Evolutionary conservation across 2,329 filamentous ascomycete genomes (phyloP).

Genomic region (Leptographium wingfieldii): DNA sequence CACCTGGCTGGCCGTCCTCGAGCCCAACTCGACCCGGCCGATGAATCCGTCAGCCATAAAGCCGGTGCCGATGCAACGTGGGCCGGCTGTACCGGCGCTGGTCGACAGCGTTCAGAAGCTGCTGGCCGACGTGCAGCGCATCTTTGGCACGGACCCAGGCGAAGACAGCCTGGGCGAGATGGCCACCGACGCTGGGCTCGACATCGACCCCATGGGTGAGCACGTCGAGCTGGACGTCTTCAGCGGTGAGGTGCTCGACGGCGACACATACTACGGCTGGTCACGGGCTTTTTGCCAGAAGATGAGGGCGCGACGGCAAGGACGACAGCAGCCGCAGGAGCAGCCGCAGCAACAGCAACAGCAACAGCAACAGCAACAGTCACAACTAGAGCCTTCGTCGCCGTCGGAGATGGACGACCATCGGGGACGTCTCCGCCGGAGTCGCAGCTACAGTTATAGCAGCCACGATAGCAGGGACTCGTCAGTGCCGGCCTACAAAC

Average conservation of each 20-base stretch:
- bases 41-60: constrained; percentile 61
- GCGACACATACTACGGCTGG: constrained; percentile 82
- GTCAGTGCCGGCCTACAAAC: not conserved
- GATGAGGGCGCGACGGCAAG: constrained; percentile 48
- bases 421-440: constrained; percentile 18
- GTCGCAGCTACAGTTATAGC: constrained; percentile 1
- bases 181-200: constrained; percentile 36
- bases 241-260: constrained; percentile 50
- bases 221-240: constrained; percentile 49
- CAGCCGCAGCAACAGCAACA: constrained; percentile 3
- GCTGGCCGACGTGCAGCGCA: constrained; percentile 53
- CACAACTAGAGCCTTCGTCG: constrained; percentile 3
- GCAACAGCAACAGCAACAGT: constrained; percentile 14
- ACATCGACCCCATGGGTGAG: constrained; percentile 62
- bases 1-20: constrained; percentile 67
- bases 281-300: constrained; percentile 67
- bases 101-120: constrained; percentile 57
- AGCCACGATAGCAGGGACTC: not conserved
- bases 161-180: constrained; percentile 27
- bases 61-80: constrained; percentile 56
- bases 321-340: constrained; percentile 15
- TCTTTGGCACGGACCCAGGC: constrained; percentile 44
- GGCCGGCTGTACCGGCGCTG: constrained; percentile 54
- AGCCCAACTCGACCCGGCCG: constrained; percentile 60
- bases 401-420: constrained; percentile 4